Evolutionary conservation across 1,284 basidiomycete species (phyloP), one percentile per base, ranked within the genome.

Genomic region (Clitocybe nebularis): DNA sequence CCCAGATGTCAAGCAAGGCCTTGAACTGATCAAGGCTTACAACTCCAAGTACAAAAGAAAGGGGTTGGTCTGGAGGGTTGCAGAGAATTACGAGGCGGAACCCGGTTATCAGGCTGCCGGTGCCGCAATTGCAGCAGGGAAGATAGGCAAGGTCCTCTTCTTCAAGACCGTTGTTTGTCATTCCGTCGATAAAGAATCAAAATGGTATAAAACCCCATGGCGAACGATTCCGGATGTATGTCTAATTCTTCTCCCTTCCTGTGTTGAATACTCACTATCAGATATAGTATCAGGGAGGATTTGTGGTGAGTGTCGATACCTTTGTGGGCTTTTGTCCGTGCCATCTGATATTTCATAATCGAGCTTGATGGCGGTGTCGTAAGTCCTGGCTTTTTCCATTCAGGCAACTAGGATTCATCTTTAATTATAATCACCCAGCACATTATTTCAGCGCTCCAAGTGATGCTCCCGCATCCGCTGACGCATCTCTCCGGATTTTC

Each of bases 151-250:
- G 30, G 68, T 91, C 26, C 69, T 67, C 10, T 77, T 71, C 52
- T 89, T 84, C 69, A 79, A 71, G 47, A 71, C 74, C 19, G 67
- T 73, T 13, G 69, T 72, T 1, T 69, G 79, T 34, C 73, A 72
- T 45, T 70, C 73, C 50, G 68, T 91, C 38, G 74, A 79, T 48
- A 67, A 76, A 53, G 73, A 75, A n/a, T 78, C 73, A 20, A 81
- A 82, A 56, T 91, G 79, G 72, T 89, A 88, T 61, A 83, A 86
- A 36, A 90, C 87, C 0, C 76, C 81, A 20, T 92, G 88, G 89
- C 71, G 89, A 33, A 88, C 83, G 2, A 66, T 87, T 40, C 88
- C 89, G 11, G 81, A 85, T 42, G 84, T 86, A 53, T 57, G 80
- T 70, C 3, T 29, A 28, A 40, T 45, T 40, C 3, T 36, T 30